Evolutionary conservation across 306 rosid genomes (phyloP).

Genomic region (Quillaja saponaria): DNA sequence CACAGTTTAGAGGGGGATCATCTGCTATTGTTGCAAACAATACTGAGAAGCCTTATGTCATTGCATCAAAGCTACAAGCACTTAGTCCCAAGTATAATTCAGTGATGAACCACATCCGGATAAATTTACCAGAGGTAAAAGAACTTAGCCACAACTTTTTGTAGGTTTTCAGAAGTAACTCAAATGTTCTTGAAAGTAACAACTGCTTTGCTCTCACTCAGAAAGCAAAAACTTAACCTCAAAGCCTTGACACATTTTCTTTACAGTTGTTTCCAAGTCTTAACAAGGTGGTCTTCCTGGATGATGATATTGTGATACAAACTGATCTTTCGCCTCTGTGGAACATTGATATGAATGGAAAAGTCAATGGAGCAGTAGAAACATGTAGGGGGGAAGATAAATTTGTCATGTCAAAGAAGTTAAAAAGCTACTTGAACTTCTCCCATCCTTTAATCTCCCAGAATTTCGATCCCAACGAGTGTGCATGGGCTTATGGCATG

Average conservation of each 20-base stretch:
- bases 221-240: not conserved
- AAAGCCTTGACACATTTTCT: constrained; percentile 18
- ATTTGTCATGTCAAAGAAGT: constrained; percentile 92
- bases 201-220: not conserved
- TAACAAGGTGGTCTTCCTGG: constrained; percentile 88
- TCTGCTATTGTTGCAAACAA: constrained; percentile 79
- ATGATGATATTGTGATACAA: constrained; percentile 90
- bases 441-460: constrained; percentile 78
- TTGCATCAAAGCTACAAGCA: constrained; percentile 95
- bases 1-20: constrained; percentile 91
- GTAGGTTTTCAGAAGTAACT: no score
- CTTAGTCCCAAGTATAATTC: constrained; percentile 98
- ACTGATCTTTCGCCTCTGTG: constrained; percentile 98
- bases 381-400: constrained; percentile 91
- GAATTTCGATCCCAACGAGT: constrained; percentile 67
- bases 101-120: constrained; percentile 92
- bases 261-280: constrained; percentile 93
- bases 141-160: constrained; percentile 5
- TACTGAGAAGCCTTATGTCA: constrained; percentile 74
- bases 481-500: constrained; percentile 99
- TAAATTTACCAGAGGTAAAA: constrained; percentile 93
- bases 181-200: not conserved
- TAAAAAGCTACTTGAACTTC: constrained; percentile 93
- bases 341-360: constrained; percentile 91
- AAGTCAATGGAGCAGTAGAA: constrained; percentile 97